phyloP scores from a whole-genome alignment of 2,329 filamentous ascomycete genomes.

The Septoria petroselini region DNA sequence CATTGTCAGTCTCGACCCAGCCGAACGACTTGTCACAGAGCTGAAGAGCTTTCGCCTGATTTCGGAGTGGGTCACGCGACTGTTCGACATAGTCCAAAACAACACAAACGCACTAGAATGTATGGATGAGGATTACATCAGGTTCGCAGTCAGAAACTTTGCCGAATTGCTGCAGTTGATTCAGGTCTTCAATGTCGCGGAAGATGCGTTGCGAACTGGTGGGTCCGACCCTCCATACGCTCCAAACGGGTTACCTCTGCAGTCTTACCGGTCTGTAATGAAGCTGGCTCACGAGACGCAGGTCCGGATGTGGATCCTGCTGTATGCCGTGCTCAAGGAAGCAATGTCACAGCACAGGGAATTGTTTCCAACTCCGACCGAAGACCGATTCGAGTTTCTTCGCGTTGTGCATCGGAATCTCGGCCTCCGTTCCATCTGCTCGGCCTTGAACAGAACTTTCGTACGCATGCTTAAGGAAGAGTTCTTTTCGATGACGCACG shows the following conservation, averaged over 20 bases:
- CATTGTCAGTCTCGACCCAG: slow-evolving; percentile 54
- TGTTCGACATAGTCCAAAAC: slow-evolving; percentile 62
- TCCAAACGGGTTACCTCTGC: slow-evolving; percentile 45
- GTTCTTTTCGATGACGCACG: slow-evolving; percentile 68
- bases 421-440: slow-evolving; percentile 81
- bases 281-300: slow-evolving; percentile 75
- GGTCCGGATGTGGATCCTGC: slow-evolving; percentile 80
- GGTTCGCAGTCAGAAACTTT: slow-evolving; percentile 67
- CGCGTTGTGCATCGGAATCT: slow-evolving; percentile 79
- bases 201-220: slow-evolving; percentile 81
- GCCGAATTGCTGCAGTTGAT: slow-evolving; percentile 70
- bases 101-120: slow-evolving; percentile 77
- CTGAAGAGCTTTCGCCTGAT: slow-evolving; percentile 75
- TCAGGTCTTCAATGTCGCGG: slow-evolving; percentile 74
- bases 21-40: slow-evolving; percentile 66
- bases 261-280: slow-evolving; percentile 30
- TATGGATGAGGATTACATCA: slow-evolving; percentile 74
- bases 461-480: slow-evolving; percentile 86
- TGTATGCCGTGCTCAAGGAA: slow-evolving; percentile 76
- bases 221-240: slow-evolving; percentile 61
- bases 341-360: slow-evolving; percentile 65
- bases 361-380: slow-evolving; percentile 63
- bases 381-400: slow-evolving; percentile 74
- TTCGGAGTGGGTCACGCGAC: slow-evolving; percentile 70
- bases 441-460: slow-evolving; percentile 79